phyloP scores from a whole-genome alignment of 2,329 filamentous ascomycete genomes.

The Ceratocystis diversiconidia region DNA sequence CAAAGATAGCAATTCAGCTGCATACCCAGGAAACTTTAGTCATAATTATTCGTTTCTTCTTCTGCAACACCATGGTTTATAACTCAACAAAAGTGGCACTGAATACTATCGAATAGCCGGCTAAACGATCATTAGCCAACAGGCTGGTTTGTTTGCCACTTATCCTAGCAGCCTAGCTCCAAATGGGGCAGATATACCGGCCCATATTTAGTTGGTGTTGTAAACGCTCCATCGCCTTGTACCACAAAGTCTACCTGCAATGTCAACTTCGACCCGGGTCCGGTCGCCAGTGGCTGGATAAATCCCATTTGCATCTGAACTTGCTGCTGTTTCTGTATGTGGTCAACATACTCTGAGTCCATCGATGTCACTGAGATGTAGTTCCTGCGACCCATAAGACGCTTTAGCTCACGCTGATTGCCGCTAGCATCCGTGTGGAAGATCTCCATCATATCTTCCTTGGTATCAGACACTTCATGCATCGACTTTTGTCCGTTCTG shows the following conservation, averaged over 20 bases:
- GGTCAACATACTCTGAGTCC: constrained; percentile 61
- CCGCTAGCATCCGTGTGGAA: constrained; percentile 90
- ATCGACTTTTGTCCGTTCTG: constrained; percentile 67
- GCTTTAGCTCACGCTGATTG: constrained; percentile 66
- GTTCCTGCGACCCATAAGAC: constrained; percentile 84
- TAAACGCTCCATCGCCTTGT: constrained; percentile 73
- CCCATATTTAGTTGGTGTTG: constrained; percentile 81
- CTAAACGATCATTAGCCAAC: not conserved
- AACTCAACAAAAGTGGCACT: too few species aligned
- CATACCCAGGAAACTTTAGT: too few species aligned
- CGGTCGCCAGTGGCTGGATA: constrained; percentile 24
- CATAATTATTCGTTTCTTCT: too few species aligned
- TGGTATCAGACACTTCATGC: constrained; percentile 72
- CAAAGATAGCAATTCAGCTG: too few species aligned
- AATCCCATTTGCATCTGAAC: constrained; percentile 13
- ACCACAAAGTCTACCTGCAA: constrained; percentile 94
- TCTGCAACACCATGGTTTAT: too few species aligned
- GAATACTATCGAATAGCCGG: not conserved
- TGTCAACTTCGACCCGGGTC: constrained; percentile 52
- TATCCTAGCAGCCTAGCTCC: constrained; percentile 50
- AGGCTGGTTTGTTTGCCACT: not conserved
- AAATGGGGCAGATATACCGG: constrained; percentile 87
- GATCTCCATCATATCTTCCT: constrained; percentile 99
- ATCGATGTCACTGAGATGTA: constrained; percentile 91
- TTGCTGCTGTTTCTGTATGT: constrained; percentile 16